Base-by-base conservation (phyloP, 768 basidiomycete species). In the Obba rivulosa region DNA sequence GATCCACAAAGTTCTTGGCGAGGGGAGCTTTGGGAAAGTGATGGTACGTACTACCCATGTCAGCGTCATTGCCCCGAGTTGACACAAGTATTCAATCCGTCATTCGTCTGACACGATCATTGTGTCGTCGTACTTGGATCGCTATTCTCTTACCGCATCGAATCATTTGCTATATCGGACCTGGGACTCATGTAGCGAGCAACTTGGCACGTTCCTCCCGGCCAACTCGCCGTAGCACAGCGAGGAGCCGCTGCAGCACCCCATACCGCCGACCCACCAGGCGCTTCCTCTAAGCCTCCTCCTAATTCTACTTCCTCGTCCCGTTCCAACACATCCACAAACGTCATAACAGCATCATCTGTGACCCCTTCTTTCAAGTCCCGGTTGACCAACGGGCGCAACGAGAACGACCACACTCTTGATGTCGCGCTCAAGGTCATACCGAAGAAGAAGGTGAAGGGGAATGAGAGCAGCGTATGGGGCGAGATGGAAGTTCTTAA, bases 391-490 rank as follows among this genome's bases (percentile, higher is more conserved):
- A 31, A 13, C 28, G 28, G 28, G 28, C 5, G 13, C 7, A 31
- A 31, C 13, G 28, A 31, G 28, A 31, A 31, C 28, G 28, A 45
- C 13, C 13, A 44, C 9, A 77, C 70, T 14, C 83, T 88, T 61
- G 85, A 88, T 4, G 89, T 92, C 2, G 90, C 89, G 4, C 68
- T 87, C 56, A 96, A 96, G 69, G 79, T 94, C 50, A 96, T 99
- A 48, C 77, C 87, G 4, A 98, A 97, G 79, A 94, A 95, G 70
- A 89, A 90, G 58, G 91, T 96, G 46, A 92, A 92, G 64, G 88
- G 90, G 9, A 91, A 94, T 58, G 91, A 94, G 62, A 77, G 72
- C 38, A 81, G 80, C 45, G 92, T 98, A 0, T 92, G 90, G 82
- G 79, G 82, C 7, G 96, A 99, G 70, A 95, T 98, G 85, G 82